Percentiles rank a stretch among this genome's conserved stretches.
These are phyloP conservation scores for Kregervanrija pseudodelftensis DNA, from an alignment of 805 yeast species.

Conservation along the genomic window DNA sequence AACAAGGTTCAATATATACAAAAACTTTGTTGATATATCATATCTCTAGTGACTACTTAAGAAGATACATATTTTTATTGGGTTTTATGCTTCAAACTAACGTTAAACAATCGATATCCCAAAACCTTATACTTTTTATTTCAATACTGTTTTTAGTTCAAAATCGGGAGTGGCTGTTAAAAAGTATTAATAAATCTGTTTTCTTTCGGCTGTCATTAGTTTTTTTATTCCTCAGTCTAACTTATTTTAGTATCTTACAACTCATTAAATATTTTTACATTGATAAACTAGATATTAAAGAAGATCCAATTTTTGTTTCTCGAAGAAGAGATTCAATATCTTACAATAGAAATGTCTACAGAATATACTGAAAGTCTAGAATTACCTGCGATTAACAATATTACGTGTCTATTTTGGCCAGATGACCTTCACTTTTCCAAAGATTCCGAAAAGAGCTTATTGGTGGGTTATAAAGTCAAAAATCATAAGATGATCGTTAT, in stretches of 20 bases:
- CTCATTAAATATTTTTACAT: neutral
- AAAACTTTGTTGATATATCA: too few species aligned
- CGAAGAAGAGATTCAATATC: conserved; percentile 12
- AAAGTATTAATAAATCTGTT: neutral
- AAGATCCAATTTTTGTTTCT: neutral
- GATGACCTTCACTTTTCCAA: conserved; percentile 14
- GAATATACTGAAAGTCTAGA: neutral
- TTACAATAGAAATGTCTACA: conserved; percentile 1
- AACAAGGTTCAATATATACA: too few species aligned
- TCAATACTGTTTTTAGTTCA: too few species aligned
- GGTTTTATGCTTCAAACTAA: too few species aligned
- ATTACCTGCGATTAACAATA: neutral
- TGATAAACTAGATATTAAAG: neutral
- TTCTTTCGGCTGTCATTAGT: neutral
- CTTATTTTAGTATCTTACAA: conserved; percentile 2
- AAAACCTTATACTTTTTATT: too few species aligned
- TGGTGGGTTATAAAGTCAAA: conserved; percentile 23
- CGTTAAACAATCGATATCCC: too few species aligned
- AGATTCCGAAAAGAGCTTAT: conserved; percentile 10
- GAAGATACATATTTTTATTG: too few species aligned
- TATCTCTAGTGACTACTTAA: too few species aligned
- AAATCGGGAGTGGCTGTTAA: too few species aligned
- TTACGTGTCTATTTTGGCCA: conserved; percentile 27
- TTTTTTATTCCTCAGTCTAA: neutral
- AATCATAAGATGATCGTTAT: conserved; percentile 19